These are phyloP conservation scores for Trichoderma orchidacearum DNA, from an alignment of 495 filamentous ascomycete genomes.

Conservation along the genomic window DNA sequence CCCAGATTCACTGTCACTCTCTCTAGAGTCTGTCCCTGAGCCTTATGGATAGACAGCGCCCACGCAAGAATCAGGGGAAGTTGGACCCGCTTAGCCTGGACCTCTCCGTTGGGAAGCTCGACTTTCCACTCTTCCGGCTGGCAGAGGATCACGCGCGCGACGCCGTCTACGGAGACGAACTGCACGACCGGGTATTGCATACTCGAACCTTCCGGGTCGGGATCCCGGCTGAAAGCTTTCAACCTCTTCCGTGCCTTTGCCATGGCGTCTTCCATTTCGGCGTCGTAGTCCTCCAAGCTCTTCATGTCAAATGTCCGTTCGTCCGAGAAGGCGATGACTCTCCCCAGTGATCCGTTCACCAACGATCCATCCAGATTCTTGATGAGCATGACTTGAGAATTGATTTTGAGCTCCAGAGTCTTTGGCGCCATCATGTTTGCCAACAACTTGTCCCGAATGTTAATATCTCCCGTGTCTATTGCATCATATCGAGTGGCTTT, in stretches of 20 bases:
- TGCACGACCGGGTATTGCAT: slow-evolving; percentile 66
- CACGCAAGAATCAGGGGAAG: slow-evolving; percentile 86
- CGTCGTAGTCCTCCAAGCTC: slow-evolving; percentile 37
- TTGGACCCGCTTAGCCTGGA: slow-evolving; percentile 71
- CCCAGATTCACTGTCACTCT: slow-evolving; percentile 90
- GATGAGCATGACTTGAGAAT: slow-evolving; percentile 97
- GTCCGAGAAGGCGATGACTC: slow-evolving; percentile 75
- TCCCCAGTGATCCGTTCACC: slow-evolving; percentile 88
- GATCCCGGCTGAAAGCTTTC: slow-evolving; percentile 20
- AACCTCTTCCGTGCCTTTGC: slow-evolving; percentile 26
- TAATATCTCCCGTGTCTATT: slow-evolving; percentile 60
- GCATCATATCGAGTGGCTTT: slow-evolving; percentile 53
- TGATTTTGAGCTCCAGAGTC: slow-evolving; percentile 67
- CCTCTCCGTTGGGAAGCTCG: slow-evolving; percentile 86
- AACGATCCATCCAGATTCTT: slow-evolving; percentile 93
- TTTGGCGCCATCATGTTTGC: slow-evolving; percentile 86
- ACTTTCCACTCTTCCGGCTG: slow-evolving; percentile 88
- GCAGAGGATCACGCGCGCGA: slow-evolving; percentile 62
- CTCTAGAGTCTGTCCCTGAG: slow-evolving; percentile 91
- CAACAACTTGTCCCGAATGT: slow-evolving; percentile 62
- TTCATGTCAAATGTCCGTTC: slow-evolving; percentile 62
- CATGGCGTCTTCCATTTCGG: slow-evolving; percentile 24
- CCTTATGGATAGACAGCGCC: slow-evolving; percentile 96
- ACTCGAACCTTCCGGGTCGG: slow-evolving; percentile 6
- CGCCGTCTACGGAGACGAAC: slow-evolving; percentile 69